phyloP scores from a whole-genome alignment of 371 early-diverging fungal species.

The Mortierella sp. region DNA sequence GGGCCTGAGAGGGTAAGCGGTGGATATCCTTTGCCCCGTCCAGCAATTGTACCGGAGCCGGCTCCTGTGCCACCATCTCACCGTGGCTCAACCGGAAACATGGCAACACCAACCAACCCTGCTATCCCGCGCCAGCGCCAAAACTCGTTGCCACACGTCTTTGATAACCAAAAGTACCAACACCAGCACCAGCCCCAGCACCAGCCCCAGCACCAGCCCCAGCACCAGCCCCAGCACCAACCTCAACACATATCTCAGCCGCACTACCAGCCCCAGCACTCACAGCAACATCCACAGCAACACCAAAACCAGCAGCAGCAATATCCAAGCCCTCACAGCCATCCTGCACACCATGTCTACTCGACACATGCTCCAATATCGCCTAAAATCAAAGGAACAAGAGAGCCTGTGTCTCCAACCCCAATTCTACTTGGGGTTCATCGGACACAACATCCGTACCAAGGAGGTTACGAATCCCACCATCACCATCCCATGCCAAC shows the following conservation, averaged over 20 bases:
- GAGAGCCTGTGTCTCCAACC: neutral
- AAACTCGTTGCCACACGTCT: conserved; percentile 37
- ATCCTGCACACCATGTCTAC: neutral
- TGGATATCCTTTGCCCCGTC: neutral
- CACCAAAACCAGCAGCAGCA: conserved; percentile 1
- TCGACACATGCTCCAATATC: neutral
- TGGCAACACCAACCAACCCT: conserved; percentile 19
- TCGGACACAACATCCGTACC: neutral
- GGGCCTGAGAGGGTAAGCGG: neutral
- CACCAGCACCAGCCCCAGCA: neutral
- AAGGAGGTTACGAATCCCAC: neutral
- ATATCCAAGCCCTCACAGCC: neutral
- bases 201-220: neutral
- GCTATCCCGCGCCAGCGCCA: conserved; percentile 26
- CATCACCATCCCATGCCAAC: neutral
- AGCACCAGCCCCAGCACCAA: neutral
- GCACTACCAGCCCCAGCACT: conserved; percentile 16
- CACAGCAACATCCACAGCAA: conserved; percentile 12
- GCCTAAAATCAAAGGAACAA: neutral
- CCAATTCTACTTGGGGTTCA: neutral
- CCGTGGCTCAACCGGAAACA: conserved; percentile 19
- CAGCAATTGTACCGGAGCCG: conserved; percentile 1
- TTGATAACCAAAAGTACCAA: conserved; percentile 5
- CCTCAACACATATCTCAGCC: neutral
- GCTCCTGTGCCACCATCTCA: conserved; percentile 10